A percentile compares a stretch with the other conserved stretches of the same genome.
Evolutionary conservation across 495 filamentous ascomycete genomes (phyloP).

Genomic region (Polyplosphaeria fusca): DNA sequence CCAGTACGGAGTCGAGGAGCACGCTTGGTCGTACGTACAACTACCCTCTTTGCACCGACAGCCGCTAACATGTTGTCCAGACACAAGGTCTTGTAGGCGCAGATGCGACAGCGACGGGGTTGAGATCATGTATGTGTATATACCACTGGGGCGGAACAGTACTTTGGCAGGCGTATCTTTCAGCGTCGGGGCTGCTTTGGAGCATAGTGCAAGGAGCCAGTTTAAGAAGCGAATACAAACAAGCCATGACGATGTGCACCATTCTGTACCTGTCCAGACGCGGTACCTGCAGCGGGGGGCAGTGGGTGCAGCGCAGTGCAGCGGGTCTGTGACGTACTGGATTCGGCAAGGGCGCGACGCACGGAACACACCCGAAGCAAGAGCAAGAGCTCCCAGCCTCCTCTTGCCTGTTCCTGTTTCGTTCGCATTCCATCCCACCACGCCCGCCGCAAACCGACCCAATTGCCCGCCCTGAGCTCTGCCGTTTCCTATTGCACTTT

Average conservation of each 20-base stretch:
- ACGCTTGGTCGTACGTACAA: no score
- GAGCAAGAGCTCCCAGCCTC: constrained; percentile 2
- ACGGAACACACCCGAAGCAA: not conserved
- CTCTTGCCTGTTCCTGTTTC: constrained; percentile 9
- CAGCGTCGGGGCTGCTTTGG: no score
- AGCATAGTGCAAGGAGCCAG: no score
- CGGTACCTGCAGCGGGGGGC: not conserved
- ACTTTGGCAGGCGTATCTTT: constrained; percentile 1
- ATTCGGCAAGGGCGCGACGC: not conserved
- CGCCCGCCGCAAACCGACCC: not conserved
- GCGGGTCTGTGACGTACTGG: not conserved
- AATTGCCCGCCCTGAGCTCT: constrained; percentile 14
- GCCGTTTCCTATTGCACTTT: not conserved
- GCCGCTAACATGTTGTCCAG: not conserved
- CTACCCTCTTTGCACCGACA: no score
- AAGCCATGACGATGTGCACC: no score
- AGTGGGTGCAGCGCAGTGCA: not conserved
- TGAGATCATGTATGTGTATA: not conserved
- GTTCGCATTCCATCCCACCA: constrained; percentile 7
- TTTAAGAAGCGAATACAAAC: no score
- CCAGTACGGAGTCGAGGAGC: constrained; percentile 88
- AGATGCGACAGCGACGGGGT: no score
- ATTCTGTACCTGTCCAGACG: not conserved
- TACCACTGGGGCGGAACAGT: not conserved
- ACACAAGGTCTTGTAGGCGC: constrained; percentile 7